Base-by-base conservation (phyloP, 306 rosid genomes). In the Prunus mume region DNA sequence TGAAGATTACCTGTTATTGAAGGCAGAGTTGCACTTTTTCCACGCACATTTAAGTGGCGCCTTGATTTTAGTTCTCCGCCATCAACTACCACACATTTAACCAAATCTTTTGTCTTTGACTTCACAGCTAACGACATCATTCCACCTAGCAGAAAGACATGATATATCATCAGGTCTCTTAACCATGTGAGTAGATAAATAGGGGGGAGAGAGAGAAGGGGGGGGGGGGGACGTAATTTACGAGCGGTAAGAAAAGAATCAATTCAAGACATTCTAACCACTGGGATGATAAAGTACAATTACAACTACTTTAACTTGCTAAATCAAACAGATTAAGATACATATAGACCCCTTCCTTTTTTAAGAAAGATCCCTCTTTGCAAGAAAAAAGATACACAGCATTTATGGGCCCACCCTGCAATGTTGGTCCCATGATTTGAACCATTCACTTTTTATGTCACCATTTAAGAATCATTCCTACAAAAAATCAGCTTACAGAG, bases 11-110 rank as follows among this genome's bases (percentile, higher is more conserved):
- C 97, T 58, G 98, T 95, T 81, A 95, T 90, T 46, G 97, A 95
- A 90, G 98, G 98, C 71, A 95, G 91, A 28, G 86, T 90, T 10
- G 98, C 98, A 89, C 98, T 95, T 83, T 92, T 95, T 62, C 98
- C 98, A 9, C 96, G 97, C 46, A 95, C 98, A 87, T 95, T 95
- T 63, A 95, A 85, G 81, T 95, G 98, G 50, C 96, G 97, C 85
- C 98, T 90, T 41, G 98, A 95, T 86, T 95, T 90, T 65, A 95
- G 81, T 76, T 95, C 98, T 55, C 98, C 98, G 0, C 98, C 97
- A 80, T 95, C 98, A 77, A 92, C 84, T 63, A 92, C 96, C 55
- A 82, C 83, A 84, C 98, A 95, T 76, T 85, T 95, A 41, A 95
- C 98, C 82, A 83, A 2, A 68, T 90, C 95, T 22, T 73, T 68